A percentile compares a stretch with the other conserved stretches of the same genome.
These are phyloP conservation scores for Xerocomus brunneocitrinus DNA, from an alignment of 768 basidiomycete species.

Conservation along the genomic window DNA sequence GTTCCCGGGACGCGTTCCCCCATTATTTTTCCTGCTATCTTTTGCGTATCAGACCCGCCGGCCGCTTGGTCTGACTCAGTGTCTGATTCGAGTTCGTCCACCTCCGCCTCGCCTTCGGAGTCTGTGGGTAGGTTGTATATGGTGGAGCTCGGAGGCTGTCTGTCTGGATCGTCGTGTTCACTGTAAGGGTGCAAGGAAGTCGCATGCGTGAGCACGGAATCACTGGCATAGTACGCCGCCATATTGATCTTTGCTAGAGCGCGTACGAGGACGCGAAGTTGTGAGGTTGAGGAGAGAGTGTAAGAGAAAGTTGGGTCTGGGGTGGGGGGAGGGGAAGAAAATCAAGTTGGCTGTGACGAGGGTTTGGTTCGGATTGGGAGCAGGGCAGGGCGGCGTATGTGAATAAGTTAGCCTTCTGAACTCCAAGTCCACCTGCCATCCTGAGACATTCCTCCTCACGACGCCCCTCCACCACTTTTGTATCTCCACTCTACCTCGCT, in stretches of 20 bases:
- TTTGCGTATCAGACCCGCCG: slow-evolving; percentile 23
- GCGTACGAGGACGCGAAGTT: slow-evolving; percentile 10
- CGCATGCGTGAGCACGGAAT: slow-evolving; percentile 28
- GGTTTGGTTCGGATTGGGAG: slow-evolving; percentile 13
- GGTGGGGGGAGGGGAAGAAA: slow-evolving; percentile 3
- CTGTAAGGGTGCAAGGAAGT: slow-evolving; percentile 32
- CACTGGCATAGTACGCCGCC: slow-evolving; percentile 30
- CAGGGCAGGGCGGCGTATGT: slow-evolving; percentile 26
- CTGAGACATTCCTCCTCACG: slow-evolving; percentile 15
- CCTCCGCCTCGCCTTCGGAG: slow-evolving; percentile 32
- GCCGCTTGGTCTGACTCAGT: slow-evolving; percentile 28
- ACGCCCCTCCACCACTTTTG: not conserved
- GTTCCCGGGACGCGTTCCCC: slow-evolving; percentile 57
- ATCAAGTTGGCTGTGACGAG: slow-evolving; percentile 13
- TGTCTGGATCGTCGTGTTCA: slow-evolving; percentile 22
- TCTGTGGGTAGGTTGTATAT: slow-evolving; percentile 33
- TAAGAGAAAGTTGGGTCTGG: slow-evolving; percentile 1
- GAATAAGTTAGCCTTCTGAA: slow-evolving; percentile 15
- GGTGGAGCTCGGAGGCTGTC: slow-evolving; percentile 20
- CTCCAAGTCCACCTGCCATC: slow-evolving; percentile 19
- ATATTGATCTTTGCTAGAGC: slow-evolving; percentile 18
- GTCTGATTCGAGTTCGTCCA: slow-evolving; percentile 34
- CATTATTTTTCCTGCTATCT: slow-evolving; percentile 25
- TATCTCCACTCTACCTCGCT: not conserved
- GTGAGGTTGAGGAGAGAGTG: slow-evolving; percentile 1